Base-by-base conservation (phyloP, 2,329 filamentous ascomycete genomes). In the Xylariaceae sp. region DNA sequence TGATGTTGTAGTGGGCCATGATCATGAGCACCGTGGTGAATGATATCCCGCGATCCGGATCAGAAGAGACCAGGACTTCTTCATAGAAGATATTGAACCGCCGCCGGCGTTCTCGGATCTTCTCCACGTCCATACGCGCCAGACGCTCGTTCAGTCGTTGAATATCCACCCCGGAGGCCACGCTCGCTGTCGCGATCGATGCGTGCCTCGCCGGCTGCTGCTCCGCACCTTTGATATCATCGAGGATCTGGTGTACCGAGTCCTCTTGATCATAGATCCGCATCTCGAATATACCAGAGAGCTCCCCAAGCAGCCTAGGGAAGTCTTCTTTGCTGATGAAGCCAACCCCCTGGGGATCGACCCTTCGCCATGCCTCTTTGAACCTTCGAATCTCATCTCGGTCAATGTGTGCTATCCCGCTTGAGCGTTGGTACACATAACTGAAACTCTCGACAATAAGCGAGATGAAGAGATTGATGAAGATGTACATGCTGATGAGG, bases 401-500 rank as follows among this genome's bases (percentile, higher is more conserved):
- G 50, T 87, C 93, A 49, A 98, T 82, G 40, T 84, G 82, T 5
- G 84, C 87, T 48, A 95, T 72, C n/a, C 88, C 87, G 52, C 85
- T 94, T 40, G 90, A 95, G 43, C 88, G 78, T 63, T 98, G 93
- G 57, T 96, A 98, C 43, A 98, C 92, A 53, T 98, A 98, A 57
- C 88, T 94, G 70, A 98, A 98, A 61, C 89, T 96, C 65, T 98
- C 92, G 63, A 93, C 98, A 48, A 98, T 98, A 57, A 98, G 78
- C 31, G 92, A 98, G 38, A 98, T 90, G 59, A 98, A 98, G 55
- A 98, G 66, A 53, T 90, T 95, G 54, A 96, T 90, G 53, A 98
- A 98, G 52, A 98, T 94, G 63, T 98, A 98, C 92, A 98, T 98
- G 83, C 90, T 96, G 60, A 98, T 74, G 51, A 98, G 90, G 65